A percentile compares a stretch with the other conserved stretches of the same genome.
Conservation (phyloP, 371 early-diverging fungal species). For the Circinella minor region DNA sequence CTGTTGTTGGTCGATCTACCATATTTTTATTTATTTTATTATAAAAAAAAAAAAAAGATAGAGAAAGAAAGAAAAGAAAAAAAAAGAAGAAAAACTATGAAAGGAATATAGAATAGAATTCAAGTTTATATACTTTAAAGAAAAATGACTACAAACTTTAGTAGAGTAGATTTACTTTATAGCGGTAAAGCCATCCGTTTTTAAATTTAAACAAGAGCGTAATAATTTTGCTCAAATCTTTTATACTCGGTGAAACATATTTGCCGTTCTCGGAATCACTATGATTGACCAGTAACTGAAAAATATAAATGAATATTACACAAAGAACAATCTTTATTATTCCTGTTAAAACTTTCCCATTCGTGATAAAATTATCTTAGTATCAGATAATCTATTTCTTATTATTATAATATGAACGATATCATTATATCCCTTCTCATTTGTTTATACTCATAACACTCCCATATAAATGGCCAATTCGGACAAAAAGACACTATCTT, state of each 20-base stretch:
- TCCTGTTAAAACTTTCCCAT: no score
- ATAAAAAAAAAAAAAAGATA: background rate
- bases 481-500: background rate
- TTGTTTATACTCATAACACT: no score
- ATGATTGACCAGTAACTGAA: background rate
- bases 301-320: no score
- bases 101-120: background rate
- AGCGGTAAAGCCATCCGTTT: background rate
- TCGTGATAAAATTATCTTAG: no score
- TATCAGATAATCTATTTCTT: no score
- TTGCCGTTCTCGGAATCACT: background rate
- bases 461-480: no score
- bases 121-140: background rate
- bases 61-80: background rate
- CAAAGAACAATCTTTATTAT: no score
- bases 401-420: no score
- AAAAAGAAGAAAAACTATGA: background rate
- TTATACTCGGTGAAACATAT: slow-evolving; percentile 9
- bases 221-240: slow-evolving; percentile 10
- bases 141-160: no score
- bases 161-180: background rate
- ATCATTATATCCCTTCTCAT: no score
- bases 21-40: background rate
- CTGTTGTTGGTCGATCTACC: slow-evolving; percentile 1
- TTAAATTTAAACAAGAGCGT: background rate